Percentiles rank a stretch among this genome's conserved stretches.
phyloP scores from a whole-genome alignment of 257 asterid species.

The Solanum clarkiae region DNA sequence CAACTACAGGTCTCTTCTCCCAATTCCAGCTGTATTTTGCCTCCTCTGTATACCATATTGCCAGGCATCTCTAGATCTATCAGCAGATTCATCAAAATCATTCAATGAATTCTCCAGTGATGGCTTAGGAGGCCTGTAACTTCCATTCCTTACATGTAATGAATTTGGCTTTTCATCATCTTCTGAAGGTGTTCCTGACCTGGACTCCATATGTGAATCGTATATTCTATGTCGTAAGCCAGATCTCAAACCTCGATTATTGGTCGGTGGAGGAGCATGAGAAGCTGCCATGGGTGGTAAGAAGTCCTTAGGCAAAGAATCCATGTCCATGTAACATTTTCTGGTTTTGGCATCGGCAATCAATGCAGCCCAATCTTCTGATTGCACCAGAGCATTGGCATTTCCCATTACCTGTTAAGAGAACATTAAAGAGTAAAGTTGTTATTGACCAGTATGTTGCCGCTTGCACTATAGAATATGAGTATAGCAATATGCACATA shows the following conservation, averaged over 20 bases:
- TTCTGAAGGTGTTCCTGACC: slow-evolving; percentile 92
- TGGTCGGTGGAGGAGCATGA: slow-evolving; percentile 32
- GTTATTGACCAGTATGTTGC: background rate
- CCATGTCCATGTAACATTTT: slow-evolving; percentile 83
- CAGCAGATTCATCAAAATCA: slow-evolving; percentile 56
- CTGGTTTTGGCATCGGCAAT: slow-evolving; percentile 79
- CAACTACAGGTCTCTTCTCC: slow-evolving; percentile 46
- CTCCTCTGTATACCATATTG: slow-evolving; percentile 41
- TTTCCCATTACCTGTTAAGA: slow-evolving; percentile 85
- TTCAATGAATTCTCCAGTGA: slow-evolving; percentile 46
- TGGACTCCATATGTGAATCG: slow-evolving; percentile 63
- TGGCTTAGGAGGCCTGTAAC: slow-evolving; percentile 42
- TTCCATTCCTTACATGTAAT: slow-evolving; percentile 45
- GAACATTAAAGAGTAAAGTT: background rate
- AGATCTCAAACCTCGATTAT: slow-evolving; percentile 55
- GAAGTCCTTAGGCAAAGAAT: slow-evolving; percentile 81
- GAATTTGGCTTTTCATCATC: slow-evolving; percentile 71
- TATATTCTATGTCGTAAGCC: slow-evolving; percentile 66
- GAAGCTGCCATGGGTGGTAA: slow-evolving; percentile 35
- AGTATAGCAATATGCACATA: background rate
- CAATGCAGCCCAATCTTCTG: slow-evolving; percentile 95
- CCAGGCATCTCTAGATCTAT: slow-evolving; percentile 68
- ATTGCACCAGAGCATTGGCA: slow-evolving; percentile 65
- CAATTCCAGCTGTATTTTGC: slow-evolving; percentile 36
- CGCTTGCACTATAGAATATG: background rate